Base-by-base conservation (phyloP, 2,329 filamentous ascomycete species). In the Nigrospora sphaerica region DNA sequence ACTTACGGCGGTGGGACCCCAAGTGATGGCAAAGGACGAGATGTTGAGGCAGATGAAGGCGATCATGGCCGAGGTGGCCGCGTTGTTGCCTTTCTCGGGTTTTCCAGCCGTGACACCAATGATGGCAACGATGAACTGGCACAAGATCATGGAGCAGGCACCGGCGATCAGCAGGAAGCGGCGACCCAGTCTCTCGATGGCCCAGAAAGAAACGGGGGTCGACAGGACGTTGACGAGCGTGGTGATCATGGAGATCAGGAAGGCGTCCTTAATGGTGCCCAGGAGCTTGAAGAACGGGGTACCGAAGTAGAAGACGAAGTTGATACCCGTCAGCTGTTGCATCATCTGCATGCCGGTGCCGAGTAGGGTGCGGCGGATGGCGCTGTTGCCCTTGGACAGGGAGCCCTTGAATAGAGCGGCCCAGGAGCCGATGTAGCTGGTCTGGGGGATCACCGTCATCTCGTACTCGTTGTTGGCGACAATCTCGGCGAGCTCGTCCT, bases 21-120 rank as follows among this genome's bases (percentile, higher is more conserved):
- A 95, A 53, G 89, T 95, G 48, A 79, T 83, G 49, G 89, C 89
- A 65, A 95, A 95, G 77, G 85, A 92, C 78, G 88, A 90, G 75
- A 95, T 91, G 77, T 90, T 93, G 73, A 95, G 83, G 71, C 83
- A 86, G 62, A 93, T 93, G 72, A 95, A 93, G 50, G 87, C 81
- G 54, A 95, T 89, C 75, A 91, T 83, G 42, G 85, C 80, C 56
- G 78, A 74, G 57, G 78, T 75, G 32, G 81, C 83, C 3, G 70
- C 53, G 50, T 74, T 68, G 64, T 83, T 80, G 68, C 77, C 44
- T 58, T 73, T 72, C 9, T 72, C 66, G 17, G 59, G 62, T 17
- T 54, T 57, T 31, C 54, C 54, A 1, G 69, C 58, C 41, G 74
- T 61, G 1, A 62, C 54, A 59, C 85, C 85, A 36, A 87, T 65